These are phyloP conservation scores for Thelephora ganbajun DNA, from an alignment of 768 basidiomycete genomes.

Conservation along the genomic window DNA sequence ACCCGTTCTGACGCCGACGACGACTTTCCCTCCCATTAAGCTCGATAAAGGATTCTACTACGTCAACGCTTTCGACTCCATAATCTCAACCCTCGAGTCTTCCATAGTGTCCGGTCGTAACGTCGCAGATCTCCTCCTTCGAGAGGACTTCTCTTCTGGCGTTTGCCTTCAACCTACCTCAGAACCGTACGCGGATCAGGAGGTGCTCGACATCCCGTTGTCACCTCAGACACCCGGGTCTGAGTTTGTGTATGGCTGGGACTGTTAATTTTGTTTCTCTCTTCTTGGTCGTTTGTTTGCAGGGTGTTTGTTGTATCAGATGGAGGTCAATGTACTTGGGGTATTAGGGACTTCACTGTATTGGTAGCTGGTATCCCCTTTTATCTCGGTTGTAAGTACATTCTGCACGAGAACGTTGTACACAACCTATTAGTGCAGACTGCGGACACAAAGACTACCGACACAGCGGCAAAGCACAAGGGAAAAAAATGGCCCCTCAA, in stretches of 20 bases:
- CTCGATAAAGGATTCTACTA: slow-evolving; percentile 77
- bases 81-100: slow-evolving; percentile 92
- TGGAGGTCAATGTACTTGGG: too few species aligned
- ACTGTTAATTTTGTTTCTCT: slow-evolving; percentile 30
- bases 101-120: slow-evolving; percentile 77
- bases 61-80: slow-evolving; percentile 85
- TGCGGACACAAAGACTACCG: too few species aligned
- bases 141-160: slow-evolving; percentile 57
- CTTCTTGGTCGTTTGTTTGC: neutral
- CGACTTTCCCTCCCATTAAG: slow-evolving; percentile 61
- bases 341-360: too few species aligned
- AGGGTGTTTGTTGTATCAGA: too few species aligned
- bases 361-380: too few species aligned
- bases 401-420: neutral
- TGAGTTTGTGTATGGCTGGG: slow-evolving; percentile 60
- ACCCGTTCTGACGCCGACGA: slow-evolving; percentile 54
- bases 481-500: too few species aligned
- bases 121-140: slow-evolving; percentile 63
- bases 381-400: neutral
- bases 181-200: slow-evolving; percentile 8
- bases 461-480: too few species aligned
- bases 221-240: slow-evolving; percentile 10
- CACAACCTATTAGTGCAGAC: too few species aligned
- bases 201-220: slow-evolving; percentile 2
- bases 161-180: slow-evolving; percentile 39